Percentiles rank a stretch among this genome's conserved stretches.
Conservation (phyloP, 2,329 filamentous ascomycete genomes). For the Sporothrix inflata region DNA sequence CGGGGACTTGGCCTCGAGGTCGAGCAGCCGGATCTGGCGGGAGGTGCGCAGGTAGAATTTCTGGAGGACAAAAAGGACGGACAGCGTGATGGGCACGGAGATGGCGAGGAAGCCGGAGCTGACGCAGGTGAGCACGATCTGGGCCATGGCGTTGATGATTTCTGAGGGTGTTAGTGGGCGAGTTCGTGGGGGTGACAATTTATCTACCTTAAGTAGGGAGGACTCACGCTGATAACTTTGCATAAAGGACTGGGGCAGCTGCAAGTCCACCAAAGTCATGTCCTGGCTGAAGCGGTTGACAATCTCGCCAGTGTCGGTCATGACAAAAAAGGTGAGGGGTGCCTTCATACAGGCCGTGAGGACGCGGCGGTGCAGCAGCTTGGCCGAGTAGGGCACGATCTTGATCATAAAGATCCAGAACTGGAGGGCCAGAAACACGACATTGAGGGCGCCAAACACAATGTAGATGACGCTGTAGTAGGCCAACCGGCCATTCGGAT, state of each 20-base stretch:
- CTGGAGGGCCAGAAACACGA: constrained; percentile 26
- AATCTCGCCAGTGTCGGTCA: constrained; percentile 42
- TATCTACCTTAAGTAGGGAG: background rate
- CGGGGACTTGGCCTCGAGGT: constrained; percentile 35
- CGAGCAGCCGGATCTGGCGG: constrained; percentile 50
- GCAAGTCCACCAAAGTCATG: constrained; percentile 27
- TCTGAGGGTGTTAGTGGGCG: constrained; percentile 18
- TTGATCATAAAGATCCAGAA: constrained; percentile 39
- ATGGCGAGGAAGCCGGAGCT: constrained; percentile 40
- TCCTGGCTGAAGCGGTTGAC: constrained; percentile 33
- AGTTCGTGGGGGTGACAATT: too few relatives aligned
- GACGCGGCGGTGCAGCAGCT: constrained; percentile 38
- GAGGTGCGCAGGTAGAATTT: constrained; percentile 57
- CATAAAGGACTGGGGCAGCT: constrained; percentile 26
- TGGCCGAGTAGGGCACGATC: constrained; percentile 40
- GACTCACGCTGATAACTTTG: constrained; percentile 26
- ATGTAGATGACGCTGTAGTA: constrained; percentile 45
- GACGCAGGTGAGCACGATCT: constrained; percentile 50
- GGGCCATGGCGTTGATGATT: constrained; percentile 43
- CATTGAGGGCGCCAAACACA: constrained; percentile 36
- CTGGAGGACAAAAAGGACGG: constrained; percentile 49
- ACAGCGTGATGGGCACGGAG: constrained; percentile 46
- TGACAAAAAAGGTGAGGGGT: constrained; percentile 41
- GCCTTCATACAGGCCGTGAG: constrained; percentile 36
- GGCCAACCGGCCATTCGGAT: constrained; percentile 43